phyloP scores from a whole-genome alignment of 1,284 basidiomycete genomes.

The Microbotryomycetes sp. region DNA sequence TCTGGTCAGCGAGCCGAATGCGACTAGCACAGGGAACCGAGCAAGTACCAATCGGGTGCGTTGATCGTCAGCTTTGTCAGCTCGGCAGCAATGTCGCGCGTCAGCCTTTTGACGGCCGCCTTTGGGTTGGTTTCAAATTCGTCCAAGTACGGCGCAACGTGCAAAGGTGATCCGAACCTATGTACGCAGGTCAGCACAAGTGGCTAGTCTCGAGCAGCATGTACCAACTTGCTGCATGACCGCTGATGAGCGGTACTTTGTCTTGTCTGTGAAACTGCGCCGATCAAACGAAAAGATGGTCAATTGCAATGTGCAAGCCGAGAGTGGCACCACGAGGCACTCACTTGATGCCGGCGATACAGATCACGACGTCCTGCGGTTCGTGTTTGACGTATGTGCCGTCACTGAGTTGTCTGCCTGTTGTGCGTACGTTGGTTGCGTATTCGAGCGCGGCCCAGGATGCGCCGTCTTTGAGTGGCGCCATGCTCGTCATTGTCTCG shows the following conservation, averaged over 20 bases:
- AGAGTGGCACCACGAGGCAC: background rate
- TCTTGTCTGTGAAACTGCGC: constrained; percentile 81
- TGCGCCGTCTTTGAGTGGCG: constrained; percentile 92
- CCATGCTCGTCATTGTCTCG: constrained; percentile 76
- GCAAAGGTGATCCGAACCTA: constrained; percentile 75
- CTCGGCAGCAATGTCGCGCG: constrained; percentile 61
- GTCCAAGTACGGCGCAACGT: constrained; percentile 62
- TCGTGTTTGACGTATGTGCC: constrained; percentile 39
- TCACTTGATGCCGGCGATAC: constrained; percentile 65
- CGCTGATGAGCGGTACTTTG: constrained; percentile 73
- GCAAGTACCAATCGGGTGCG: constrained; percentile 76
- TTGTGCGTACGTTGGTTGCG: constrained; percentile 56
- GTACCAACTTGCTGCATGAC: constrained; percentile 48
- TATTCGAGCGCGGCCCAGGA: constrained; percentile 93
- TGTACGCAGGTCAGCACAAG: background rate
- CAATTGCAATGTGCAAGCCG: background rate
- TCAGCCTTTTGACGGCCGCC: constrained; percentile 78
- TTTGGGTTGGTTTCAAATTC: constrained; percentile 69
- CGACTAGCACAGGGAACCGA: background rate
- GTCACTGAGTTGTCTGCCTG: constrained; percentile 5
- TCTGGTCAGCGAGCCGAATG: background rate
- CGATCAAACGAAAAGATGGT: background rate
- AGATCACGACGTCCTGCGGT: constrained; percentile 50
- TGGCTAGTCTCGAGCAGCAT: constrained; percentile 27
- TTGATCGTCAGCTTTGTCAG: constrained; percentile 76